Evolutionary conservation across 768 basidiomycete genomes (phyloP), one percentile per base, ranked within the genome.

Genomic region (Russula sp.): DNA sequence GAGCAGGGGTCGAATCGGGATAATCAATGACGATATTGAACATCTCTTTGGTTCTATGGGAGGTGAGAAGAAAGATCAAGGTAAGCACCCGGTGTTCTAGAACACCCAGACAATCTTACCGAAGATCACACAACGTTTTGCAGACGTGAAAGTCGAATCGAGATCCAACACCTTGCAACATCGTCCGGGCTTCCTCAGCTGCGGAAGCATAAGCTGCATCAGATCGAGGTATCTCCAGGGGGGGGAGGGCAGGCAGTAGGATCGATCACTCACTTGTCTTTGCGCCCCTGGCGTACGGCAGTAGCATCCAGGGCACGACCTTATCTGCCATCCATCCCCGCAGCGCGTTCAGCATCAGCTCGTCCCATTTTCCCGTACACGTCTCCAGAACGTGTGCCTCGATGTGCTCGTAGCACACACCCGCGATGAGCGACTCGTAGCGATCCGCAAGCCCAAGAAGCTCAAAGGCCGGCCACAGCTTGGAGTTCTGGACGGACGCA

Each of bases 11-110:
- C 0, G 95, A 96, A 63, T 94, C 90, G 0, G 96, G 94, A 67
- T 84, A 95, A 68, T 96, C 92, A 58, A 98, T 86, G 60, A 98
- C 96, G 59, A 98, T 97, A 66, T 96, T 93, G 70, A 97, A 98
- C 20, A 98, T 87, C 71, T 98, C 95, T 52, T 76, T 79, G 60
- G 84, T 87, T 38, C 86, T 87, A 42, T 41, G 55, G 34, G 39
- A 65, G 41, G 41, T 56, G 29, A 58, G 8, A 43, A 10, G 16
- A 32, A 34, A 18, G 41, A 13, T 29, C 51, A n/a, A 25, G 22
- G 18, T 35, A 3, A 6, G 2, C 9, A 20, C 25, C 7, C 41
- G 14, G 18, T 22, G 4, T n/a, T n/a, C 20, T 14, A 10, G 55
- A 48, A 36, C 35, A 54, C 38, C 50, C 43, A 7, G 39, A 42